Base-by-base conservation (phyloP, 2,329 filamentous ascomycete species). In the Phialophora verrucosa region DNA sequence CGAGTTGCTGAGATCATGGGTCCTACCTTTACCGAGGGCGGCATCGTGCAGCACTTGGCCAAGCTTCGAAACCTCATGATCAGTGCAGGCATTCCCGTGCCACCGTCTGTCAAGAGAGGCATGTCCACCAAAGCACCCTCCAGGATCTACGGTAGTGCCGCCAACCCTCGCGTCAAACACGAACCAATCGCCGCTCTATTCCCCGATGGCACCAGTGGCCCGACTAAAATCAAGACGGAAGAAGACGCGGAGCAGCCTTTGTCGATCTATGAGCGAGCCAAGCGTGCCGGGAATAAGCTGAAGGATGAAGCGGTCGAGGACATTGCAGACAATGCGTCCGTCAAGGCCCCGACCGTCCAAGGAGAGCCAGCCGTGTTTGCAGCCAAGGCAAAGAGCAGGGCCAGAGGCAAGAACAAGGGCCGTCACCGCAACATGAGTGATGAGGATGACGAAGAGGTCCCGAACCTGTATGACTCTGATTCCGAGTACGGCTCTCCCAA, bases 21-120 rank as follows among this genome's bases (percentile, higher is more conserved):
- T 5, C 62, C 74, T 1, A 75, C 75, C n/a, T 79, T 79, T 62
- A 77, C 76, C 0, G 79, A 79, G 56, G 80, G 81, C 2, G 78
- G 81, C 1, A 81, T 83, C 25, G 72, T 79, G 1, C 82, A 83
- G 67, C 82, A 83, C 60, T 72, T 83, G 14, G 75, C 80, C 0
- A 83, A 83, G 65, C 69, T 83, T 2, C 80, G 81, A 8, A 57
- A 47, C 20, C 75, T 76, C 32, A 75, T 81, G 66, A 55, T 31
- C n/a, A 12, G 51, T n/a, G 25, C 49, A 27, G 62, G 63, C 8
- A 75, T 78, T 31, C 68, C 68, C 1, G 77, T 81, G 2, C 81
- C 81, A 4, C 79, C 80, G 8, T 73, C 77, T 23, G 71, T 81
- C 6, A 77, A 76, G 61, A 77, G 80, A 42, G 76, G 76, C 17